phyloP scores from a whole-genome alignment of 1,139 yeast genomes.

The Taiozyma sp. region DNA sequence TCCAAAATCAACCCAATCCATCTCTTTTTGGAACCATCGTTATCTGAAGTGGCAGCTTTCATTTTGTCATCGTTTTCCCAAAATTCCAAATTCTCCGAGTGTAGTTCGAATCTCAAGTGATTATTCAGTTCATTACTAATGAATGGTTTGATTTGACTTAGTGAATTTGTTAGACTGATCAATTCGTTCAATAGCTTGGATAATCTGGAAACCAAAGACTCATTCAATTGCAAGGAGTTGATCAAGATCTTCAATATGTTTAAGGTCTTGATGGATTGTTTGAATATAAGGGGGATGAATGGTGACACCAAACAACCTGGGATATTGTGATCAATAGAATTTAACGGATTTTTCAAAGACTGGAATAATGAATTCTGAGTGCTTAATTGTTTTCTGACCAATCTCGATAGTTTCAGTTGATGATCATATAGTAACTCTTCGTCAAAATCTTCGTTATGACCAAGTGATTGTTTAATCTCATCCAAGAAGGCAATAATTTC shows the following conservation, averaged over 20 bases:
- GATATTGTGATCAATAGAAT: conserved; percentile 15
- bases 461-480: conserved; percentile 21
- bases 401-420: conserved; percentile 42
- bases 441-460: conserved; percentile 18
- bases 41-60: neutral
- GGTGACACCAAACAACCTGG: conserved; percentile 18
- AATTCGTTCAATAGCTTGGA: conserved; percentile 24
- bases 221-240: conserved; percentile 23
- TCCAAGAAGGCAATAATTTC: conserved; percentile 31
- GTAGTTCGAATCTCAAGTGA: conserved; percentile 20
- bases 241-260: conserved; percentile 23
- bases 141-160: conserved; percentile 25
- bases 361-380: conserved; percentile 10
- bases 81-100: conserved; percentile 17
- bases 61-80: conserved; percentile 16
- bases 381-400: conserved; percentile 25
- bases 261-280: conserved; percentile 21
- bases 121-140: conserved; percentile 21
- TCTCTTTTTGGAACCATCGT: conserved; percentile 2
- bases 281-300: conserved; percentile 23
- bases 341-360: conserved; percentile 17
- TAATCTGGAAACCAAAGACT: conserved; percentile 17
- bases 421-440: conserved; percentile 41
- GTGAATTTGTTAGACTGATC: conserved; percentile 20
- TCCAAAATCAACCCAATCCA: conserved; percentile 24